Evolutionary conservation across 2,329 filamentous ascomycete genomes (phyloP).

Genomic region (Dothideomycetes sp.): DNA sequence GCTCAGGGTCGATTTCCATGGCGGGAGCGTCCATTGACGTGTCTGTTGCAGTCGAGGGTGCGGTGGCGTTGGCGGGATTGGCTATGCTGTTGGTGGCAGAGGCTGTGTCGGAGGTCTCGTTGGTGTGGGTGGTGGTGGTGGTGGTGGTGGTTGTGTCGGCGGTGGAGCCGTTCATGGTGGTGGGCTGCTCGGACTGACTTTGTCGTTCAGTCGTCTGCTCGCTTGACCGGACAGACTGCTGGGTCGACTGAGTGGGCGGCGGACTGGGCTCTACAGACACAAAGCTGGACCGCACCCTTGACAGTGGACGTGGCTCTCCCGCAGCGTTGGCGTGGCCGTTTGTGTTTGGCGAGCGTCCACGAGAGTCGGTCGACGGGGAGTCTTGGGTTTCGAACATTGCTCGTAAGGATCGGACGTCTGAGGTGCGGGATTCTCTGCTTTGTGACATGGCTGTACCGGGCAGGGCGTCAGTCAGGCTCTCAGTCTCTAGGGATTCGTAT

Average conservation of each 20-base stretch:
- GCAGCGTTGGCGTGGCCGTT: constrained; percentile 20
- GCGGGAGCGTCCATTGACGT: too few relatives aligned
- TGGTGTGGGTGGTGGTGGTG: too few relatives aligned
- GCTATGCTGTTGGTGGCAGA: too few relatives aligned
- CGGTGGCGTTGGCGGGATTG: too few relatives aligned
- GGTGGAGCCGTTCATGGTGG: too few relatives aligned
- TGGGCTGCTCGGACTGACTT: constrained; percentile 10
- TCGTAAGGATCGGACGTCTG: constrained; percentile 37
- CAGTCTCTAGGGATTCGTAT: too few relatives aligned
- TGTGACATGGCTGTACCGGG: constrained; percentile 31
- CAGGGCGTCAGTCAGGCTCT: constrained; percentile 2
- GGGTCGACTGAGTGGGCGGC: constrained; percentile 6
- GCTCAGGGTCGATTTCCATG: constrained; percentile 8
- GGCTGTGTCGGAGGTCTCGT: too few relatives aligned
- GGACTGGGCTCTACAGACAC: constrained; percentile 32
- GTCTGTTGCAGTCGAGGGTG: too few relatives aligned
- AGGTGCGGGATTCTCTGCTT: constrained; percentile 25
- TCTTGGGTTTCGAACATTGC: constrained; percentile 38
- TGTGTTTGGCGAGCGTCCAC: constrained; percentile 34
- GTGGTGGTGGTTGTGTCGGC: too few relatives aligned
- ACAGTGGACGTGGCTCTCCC: constrained; percentile 24
- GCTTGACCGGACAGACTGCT: constrained; percentile 10
- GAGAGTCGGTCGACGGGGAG: constrained; percentile 28
- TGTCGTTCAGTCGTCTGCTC: too few relatives aligned
- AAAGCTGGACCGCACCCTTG: constrained; percentile 38